Conservation (phyloP, 164 flowering plant genomes). For the Magnolia officinalis region DNA sequence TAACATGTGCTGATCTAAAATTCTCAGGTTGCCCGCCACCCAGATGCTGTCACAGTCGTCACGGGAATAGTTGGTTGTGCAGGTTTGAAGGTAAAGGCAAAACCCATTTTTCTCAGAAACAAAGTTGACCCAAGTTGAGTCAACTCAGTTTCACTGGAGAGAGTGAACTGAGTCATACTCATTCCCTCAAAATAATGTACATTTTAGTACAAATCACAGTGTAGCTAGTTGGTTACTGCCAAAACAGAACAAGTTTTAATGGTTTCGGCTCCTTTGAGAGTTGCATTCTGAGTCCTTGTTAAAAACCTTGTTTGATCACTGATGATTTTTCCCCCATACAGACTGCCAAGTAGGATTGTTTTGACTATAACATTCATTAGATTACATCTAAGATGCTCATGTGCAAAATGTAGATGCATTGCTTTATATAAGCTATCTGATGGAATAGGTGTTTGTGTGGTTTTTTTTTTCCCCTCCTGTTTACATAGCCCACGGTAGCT, state of each 20-base stretch:
- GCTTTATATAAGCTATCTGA: neutral
- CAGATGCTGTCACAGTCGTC: conserved; percentile 93
- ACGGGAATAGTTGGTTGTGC: conserved; percentile 99
- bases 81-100: conserved; percentile 67
- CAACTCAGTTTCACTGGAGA: neutral
- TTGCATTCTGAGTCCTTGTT: neutral
- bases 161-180: neutral
- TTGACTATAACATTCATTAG: neutral
- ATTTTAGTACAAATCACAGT: neutral
- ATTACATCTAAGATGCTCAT: neutral
- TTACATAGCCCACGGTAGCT: conserved; percentile 85
- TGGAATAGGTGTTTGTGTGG: neutral
- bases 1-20: neutral
- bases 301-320: neutral
- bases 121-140: neutral
- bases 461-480: neutral
- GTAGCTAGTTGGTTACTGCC: neutral
- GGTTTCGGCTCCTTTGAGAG: too few relatives aligned
- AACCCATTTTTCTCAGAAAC: neutral
- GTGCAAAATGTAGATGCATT: neutral
- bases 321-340: neutral
- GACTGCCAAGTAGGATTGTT: neutral
- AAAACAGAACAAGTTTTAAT: too few relatives aligned
- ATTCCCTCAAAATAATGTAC: neutral
- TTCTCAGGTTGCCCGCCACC: conserved; percentile 93